Conservation (phyloP, 306 rosid genomes). For the Trichosanthes truncata region DNA sequence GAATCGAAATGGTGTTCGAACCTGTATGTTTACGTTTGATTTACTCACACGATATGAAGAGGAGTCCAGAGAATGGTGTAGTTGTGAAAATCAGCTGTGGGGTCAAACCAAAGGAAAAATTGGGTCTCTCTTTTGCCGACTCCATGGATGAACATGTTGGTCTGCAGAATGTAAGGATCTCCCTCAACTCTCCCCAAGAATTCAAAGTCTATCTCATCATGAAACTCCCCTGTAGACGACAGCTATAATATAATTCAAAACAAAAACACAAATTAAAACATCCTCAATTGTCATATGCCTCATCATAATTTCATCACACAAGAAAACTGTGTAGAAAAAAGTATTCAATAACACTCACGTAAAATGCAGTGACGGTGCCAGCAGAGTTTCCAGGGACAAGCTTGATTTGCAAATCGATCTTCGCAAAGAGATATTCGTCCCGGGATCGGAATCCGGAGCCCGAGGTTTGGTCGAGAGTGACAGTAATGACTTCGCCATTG, state of each 20-base stretch:
- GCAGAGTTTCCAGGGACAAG: neutral
- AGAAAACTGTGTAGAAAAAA: neutral
- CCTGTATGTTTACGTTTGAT: too few species aligned
- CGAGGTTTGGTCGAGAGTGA: neutral
- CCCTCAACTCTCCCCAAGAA: neutral
- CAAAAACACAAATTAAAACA: neutral
- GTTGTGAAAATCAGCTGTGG: neutral
- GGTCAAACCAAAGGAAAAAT: conserved; percentile 1
- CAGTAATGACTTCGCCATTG: neutral
- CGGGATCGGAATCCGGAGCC: neutral
- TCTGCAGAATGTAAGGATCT: neutral
- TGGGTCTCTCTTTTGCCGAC: neutral
- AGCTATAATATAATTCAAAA: neutral
- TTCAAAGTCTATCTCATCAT: neutral
- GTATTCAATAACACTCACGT: neutral
- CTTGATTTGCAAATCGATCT: neutral
- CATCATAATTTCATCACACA: neutral
- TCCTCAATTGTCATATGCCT: too few species aligned
- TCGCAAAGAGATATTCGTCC: neutral
- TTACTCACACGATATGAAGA: neutral
- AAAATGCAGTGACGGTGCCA: neutral
- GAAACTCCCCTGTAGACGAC: neutral
- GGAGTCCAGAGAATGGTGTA: neutral
- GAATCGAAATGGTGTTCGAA: too few species aligned
- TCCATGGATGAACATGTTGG: neutral